Conservation (phyloP, 768 basidiomycete species). For the Russula lepida region DNA sequence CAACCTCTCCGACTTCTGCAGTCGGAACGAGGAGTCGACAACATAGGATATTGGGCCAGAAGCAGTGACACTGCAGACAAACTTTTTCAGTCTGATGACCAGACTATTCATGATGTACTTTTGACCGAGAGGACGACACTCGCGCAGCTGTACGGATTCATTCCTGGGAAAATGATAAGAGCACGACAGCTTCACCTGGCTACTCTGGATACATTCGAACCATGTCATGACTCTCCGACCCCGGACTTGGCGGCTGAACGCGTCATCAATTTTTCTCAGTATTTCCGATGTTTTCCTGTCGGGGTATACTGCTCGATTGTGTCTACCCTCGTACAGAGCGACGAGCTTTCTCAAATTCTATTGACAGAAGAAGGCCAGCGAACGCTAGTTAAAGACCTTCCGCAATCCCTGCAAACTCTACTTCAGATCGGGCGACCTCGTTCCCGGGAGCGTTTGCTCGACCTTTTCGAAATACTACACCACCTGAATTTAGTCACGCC, state of each 20-base stretch:
- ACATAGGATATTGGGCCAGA: conserved; percentile 38
- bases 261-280: conserved; percentile 53
- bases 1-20: conserved; percentile 36
- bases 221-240: conserved; percentile 29
- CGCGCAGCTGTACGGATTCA: conserved; percentile 69
- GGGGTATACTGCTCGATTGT: conserved; percentile 58
- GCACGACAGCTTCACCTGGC: conserved; percentile 56
- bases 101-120: conserved; percentile 50
- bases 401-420: conserved; percentile 39
- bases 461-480: conserved; percentile 51
- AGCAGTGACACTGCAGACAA: conserved; percentile 41
- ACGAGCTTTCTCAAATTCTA: conserved; percentile 48
- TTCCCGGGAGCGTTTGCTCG: conserved; percentile 50
- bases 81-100: conserved; percentile 45
- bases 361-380: conserved; percentile 38
- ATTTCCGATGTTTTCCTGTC: conserved; percentile 56
- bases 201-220: conserved; percentile 41
- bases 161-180: conserved; percentile 57
- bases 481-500: conserved; percentile 54
- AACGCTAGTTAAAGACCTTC: conserved; percentile 46
- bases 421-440: conserved; percentile 54
- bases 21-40: conserved; percentile 36
- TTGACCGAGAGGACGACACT: conserved; percentile 62
- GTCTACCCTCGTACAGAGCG: conserved; percentile 45
- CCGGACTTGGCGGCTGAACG: conserved; percentile 46